Evolutionary conservation across 2,329 filamentous ascomycete genomes (phyloP).

Genomic region (Teratosphaeria nubilosa): DNA sequence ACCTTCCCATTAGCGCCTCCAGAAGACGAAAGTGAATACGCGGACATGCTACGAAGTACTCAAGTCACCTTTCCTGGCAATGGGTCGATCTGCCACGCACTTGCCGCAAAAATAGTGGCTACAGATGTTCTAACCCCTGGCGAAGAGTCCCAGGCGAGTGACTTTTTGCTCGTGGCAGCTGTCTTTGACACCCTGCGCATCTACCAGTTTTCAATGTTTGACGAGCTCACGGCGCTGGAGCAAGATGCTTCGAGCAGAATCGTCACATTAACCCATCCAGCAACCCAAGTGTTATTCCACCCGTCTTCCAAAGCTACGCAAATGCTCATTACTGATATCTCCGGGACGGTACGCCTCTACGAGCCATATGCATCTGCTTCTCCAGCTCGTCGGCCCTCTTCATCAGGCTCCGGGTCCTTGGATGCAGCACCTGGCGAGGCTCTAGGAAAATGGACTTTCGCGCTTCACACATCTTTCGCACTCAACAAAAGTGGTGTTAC

Average conservation of each 20-base stretch:
- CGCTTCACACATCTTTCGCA: slow-evolving; percentile 19
- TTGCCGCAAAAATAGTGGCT: slow-evolving; percentile 7
- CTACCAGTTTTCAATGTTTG: slow-evolving; percentile 14
- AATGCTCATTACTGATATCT: slow-evolving; percentile 44
- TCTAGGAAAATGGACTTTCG: slow-evolving; percentile 19
- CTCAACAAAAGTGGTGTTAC: slow-evolving; percentile 19
- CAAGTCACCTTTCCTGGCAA: not conserved
- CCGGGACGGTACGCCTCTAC: slow-evolving; percentile 49
- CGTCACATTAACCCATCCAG: slow-evolving; percentile 9
- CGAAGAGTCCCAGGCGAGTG: not conserved
- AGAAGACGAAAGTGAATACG: not conserved
- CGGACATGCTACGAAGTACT: not conserved
- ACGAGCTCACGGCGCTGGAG: slow-evolving; percentile 9
- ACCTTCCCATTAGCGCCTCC: slow-evolving; percentile 6
- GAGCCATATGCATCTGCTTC: slow-evolving; percentile 37
- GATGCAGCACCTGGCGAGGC: not conserved
- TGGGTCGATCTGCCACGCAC: not conserved
- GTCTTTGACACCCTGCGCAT: slow-evolving; percentile 11
- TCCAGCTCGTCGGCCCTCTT: slow-evolving; percentile 2
- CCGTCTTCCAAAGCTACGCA: slow-evolving; percentile 19
- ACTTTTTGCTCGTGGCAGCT: slow-evolving; percentile 8
- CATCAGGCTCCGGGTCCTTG: not conserved
- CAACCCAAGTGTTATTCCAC: slow-evolving; percentile 15
- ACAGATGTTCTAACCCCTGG: not conserved
- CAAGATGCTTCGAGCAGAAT: slow-evolving; percentile 5